Percentiles rank a stretch among this genome's conserved stretches.
Evolutionary conservation across 2,329 filamentous ascomycete genomes (phyloP).

Genomic region (Fusarium sp.): DNA sequence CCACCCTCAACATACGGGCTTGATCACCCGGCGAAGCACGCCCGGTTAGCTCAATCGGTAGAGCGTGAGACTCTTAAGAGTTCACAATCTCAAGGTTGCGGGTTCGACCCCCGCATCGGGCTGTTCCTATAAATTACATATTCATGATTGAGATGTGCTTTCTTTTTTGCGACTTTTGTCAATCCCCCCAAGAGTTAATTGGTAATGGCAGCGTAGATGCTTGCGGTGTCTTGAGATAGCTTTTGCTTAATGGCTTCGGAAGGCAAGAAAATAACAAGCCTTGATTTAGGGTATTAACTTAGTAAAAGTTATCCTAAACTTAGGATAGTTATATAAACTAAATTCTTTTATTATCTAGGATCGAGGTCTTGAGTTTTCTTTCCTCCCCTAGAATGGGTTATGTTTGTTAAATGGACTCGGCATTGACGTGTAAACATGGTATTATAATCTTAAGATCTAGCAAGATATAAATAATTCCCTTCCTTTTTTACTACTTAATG

Average conservation of each 20-base stretch:
- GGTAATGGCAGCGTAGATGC: accelerated
- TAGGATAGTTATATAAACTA: no score
- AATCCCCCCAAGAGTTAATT: accelerated
- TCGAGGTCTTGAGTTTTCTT: no score
- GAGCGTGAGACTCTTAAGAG: slow-evolving; percentile 73
- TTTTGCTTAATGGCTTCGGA: no score
- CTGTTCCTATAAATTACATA: slow-evolving; percentile 47
- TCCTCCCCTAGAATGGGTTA: no score
- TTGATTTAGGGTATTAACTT: no score
- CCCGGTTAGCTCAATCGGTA: slow-evolving; percentile 55
- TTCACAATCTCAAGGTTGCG: slow-evolving; percentile 62
- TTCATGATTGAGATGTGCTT: slow-evolving; percentile 31
- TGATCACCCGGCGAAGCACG: slow-evolving; percentile 58
- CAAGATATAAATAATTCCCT: not conserved
- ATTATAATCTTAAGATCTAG: not conserved
- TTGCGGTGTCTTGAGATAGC: accelerated
- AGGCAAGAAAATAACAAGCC: no score
- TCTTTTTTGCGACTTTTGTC: not conserved
- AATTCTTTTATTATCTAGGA: no score
- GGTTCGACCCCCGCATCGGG: slow-evolving; percentile 61
- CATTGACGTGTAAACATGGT: not conserved
- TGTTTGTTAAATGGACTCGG: no score
- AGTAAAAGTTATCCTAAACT: no score
- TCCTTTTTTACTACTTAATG: not conserved
- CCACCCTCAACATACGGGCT: slow-evolving; percentile 4